Percentiles rank a stretch among this genome's conserved stretches.
phyloP scores from a whole-genome alignment of 306 rosid genomes.

The Senna siamea region DNA sequence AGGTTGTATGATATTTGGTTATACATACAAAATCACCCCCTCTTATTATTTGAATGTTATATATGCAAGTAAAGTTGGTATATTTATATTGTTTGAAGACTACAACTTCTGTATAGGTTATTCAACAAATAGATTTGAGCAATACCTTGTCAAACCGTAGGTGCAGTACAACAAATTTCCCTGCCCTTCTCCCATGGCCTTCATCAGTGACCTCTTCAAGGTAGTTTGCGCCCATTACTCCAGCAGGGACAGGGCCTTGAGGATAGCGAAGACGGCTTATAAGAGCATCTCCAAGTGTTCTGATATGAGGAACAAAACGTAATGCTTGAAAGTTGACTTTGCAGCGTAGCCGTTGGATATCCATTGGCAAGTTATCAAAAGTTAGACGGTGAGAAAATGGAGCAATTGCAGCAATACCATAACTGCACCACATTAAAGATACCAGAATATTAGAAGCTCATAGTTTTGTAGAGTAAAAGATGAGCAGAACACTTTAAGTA shows the following conservation, averaged over 20 bases:
- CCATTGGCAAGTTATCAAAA: constrained; percentile 88
- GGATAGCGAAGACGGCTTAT: constrained; percentile 77
- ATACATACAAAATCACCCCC: neutral
- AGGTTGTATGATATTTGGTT: neutral
- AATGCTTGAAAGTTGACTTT: constrained; percentile 95
- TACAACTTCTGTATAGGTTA: neutral
- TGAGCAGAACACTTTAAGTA: neutral
- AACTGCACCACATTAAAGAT: constrained; percentile 55
- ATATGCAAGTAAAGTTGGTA: neutral
- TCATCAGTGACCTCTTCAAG: constrained; percentile 55
- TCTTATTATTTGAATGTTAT: neutral
- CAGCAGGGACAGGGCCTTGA: constrained; percentile 41
- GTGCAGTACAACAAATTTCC: constrained; percentile 88
- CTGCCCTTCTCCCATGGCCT: constrained; percentile 45
- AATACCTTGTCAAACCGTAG: constrained; percentile 95
- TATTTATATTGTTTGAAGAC: neutral
- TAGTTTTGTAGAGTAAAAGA: neutral
- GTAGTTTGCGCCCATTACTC: constrained; percentile 48
- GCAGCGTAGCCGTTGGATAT: constrained; percentile 88
- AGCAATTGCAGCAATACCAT: constrained; percentile 88
- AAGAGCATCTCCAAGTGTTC: constrained; percentile 84
- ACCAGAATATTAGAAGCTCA: constrained; percentile 31
- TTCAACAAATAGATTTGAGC: neutral
- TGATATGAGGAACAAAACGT: constrained; percentile 83
- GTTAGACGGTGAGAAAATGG: constrained; percentile 96